Base-by-base conservation (phyloP, 2,329 filamentous ascomycete genomes). In the Alternaria burnsii region DNA sequence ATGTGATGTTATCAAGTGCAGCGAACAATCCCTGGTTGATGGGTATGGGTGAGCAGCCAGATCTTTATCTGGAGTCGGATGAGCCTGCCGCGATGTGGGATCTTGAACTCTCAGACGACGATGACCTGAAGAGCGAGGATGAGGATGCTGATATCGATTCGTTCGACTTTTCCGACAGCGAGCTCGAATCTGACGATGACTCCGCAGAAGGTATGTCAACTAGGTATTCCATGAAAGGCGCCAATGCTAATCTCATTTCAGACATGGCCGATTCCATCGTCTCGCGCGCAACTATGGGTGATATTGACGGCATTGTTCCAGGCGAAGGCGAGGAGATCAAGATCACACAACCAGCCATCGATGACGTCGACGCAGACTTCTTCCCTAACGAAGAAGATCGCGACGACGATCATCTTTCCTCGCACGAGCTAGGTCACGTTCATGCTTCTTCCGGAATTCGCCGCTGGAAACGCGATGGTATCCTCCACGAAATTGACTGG, bases 401-500 rank as follows among this genome's bases (percentile, higher is more conserved):
- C 18, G 87, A 90, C 70, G 87, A 91, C 74, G 94, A 98, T 59
- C 77, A 97, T 67, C 84, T 97, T 1, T 88, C 91, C 44, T 92
- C 89, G 0, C 95, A 91, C 71, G 87, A 88, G 14, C 83, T 98
- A 1, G 94, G 94, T 3, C 88, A 93, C 71, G 84, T 98, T 4
- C 93, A 96, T 71, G 94, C 94, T 0, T 96, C 93, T 0, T 97
- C 93, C 22, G 94, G 94, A 7, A 91, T 98, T 59, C 88, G 93
- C 5, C 88, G 94, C 30, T 89, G 91, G 74, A 85, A 83, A 52
- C 86, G 89, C 60, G 84, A 90, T 62, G 89, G 90, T 5, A 82
- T 96, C 24, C 83, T 92, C 6, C 94, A 97, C 75, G 94, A 98
- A 77, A 93, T 98, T 44, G 94, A 98, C 77, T 98, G 94, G 94